Evolutionary conservation across 192 early-diverging fungal species (phyloP), one percentile per base, ranked within the genome.

Genomic region (Linnemannia elongata): DNA sequence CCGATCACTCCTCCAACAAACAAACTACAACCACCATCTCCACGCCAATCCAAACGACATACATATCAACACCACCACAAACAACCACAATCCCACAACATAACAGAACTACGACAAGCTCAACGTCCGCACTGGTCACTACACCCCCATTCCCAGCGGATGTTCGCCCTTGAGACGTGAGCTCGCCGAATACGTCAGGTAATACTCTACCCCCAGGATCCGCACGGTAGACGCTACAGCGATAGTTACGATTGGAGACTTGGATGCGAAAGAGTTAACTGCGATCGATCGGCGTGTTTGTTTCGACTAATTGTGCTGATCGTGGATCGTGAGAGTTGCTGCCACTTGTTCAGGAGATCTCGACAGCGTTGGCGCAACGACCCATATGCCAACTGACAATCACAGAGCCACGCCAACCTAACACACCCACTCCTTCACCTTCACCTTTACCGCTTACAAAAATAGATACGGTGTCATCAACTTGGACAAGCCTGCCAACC

Each of bases 401-500:
- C 15, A 38, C 47, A 20, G 47, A 49, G 5, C 17, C 47, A 20
- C 27, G 18, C 47, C 9, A n/a, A 30, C 55, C 22, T 66, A 36
- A 72, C 44, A 8, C 17, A 3, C 36, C 71, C 24, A n/a, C n/a
- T n/a, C n/a, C n/a, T n/a, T n/a, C n/a, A n/a, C 70, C 75, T 24
- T 42, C 55, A 30, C 55, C 47, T 6, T 35, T 35, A 27, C 24
- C 68, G n/a, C n/a, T 78, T 15, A 33, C 38, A 22, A 52, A 30
- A 60, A 57, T 77, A 94, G 92, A 88, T 99, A 99, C 92, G 98
- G 98, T 88, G 95, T 98, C 70, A 99, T 99, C 91, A 99, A 99
- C 92, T 93, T 99, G 80, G 98, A 99, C 93, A 99, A 99, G 92
- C 98, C 98, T 45, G 95, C 98, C 44, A 99, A 99, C 92, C 98